phyloP scores from a whole-genome alignment of 805 yeast species.

The Suhomyces faveliae region DNA sequence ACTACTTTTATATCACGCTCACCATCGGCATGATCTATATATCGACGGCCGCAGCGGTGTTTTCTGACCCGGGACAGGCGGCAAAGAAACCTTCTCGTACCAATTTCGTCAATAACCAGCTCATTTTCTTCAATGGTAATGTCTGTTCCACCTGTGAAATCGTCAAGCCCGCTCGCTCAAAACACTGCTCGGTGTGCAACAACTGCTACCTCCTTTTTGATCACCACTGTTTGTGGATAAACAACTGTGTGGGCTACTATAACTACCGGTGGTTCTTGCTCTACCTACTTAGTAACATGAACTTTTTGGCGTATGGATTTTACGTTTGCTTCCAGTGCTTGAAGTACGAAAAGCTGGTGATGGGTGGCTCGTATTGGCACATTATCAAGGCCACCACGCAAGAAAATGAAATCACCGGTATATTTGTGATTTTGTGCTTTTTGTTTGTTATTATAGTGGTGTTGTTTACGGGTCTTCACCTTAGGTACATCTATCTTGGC shows the following conservation, averaged over 20 bases:
- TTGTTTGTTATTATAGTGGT: conserved; percentile 42
- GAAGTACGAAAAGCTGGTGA: conserved; percentile 1
- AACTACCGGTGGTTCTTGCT: conserved; percentile 61
- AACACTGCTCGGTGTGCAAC: conserved; percentile 64
- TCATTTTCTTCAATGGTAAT: conserved; percentile 50
- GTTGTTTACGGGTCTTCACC: conserved; percentile 33
- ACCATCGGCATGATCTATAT: conserved; percentile 31
- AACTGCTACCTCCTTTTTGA: conserved; percentile 49
- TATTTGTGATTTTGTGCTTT: conserved; percentile 44
- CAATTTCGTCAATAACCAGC: conserved; percentile 42
- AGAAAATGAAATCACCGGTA: conserved; percentile 27
- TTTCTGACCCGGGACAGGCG: conserved; percentile 45
- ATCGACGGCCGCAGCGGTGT: conserved; percentile 38
- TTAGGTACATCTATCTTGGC: conserved; percentile 56
- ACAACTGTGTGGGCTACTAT: conserved; percentile 70
- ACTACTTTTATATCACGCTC: conserved; percentile 24
- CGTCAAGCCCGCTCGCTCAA: conserved; percentile 58
- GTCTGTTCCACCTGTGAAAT: conserved; percentile 48
- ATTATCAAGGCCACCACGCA: conserved; percentile 15
- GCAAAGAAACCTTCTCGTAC: conserved; percentile 4
- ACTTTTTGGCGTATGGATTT: conserved; percentile 21
- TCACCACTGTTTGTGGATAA: conserved; percentile 66
- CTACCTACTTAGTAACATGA: conserved; percentile 51
- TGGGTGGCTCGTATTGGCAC: conserved; percentile 16
- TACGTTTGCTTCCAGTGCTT: conserved; percentile 16